Evolutionary conservation across 352 stramenopile species (phyloP).

Genomic region (Phytophthora nicotianae): DNA sequence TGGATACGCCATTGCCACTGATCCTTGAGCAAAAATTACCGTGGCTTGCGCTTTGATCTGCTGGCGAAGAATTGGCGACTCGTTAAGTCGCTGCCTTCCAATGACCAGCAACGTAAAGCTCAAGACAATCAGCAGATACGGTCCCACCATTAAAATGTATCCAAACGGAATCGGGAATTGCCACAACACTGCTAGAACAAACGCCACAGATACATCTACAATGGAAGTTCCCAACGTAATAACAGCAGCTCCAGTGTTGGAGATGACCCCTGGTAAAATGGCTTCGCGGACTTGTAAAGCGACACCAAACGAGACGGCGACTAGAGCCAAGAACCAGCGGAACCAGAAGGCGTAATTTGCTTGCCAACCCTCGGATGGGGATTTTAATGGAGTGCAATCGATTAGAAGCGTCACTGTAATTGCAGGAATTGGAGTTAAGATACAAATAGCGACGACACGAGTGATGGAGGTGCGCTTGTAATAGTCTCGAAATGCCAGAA

Average conservation of each 20-base stretch:
- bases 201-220: constrained; percentile 3
- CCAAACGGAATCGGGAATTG: constrained; percentile 35
- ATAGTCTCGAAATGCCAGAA: constrained; percentile 21
- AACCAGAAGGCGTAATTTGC: constrained; percentile 34
- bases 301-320: constrained; percentile 12
- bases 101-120: constrained; percentile 11
- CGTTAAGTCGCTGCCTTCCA: neutral
- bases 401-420: constrained; percentile 8
- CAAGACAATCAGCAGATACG: constrained; percentile 16
- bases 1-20: constrained; percentile 24
- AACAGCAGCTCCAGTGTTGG: constrained; percentile 1
- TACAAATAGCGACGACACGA: constrained; percentile 8
- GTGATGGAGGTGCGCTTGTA: constrained; percentile 10
- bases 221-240: constrained; percentile 12
- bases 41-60: constrained; percentile 14
- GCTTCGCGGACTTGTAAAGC: constrained; percentile 19
- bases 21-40: constrained; percentile 21
- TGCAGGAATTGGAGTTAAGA: constrained; percentile 10
- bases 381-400: constrained; percentile 7
- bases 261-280: constrained; percentile 13
- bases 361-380: constrained; percentile 10
- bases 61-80: constrained; percentile 6
- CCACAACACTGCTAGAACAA: constrained; percentile 13
- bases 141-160: constrained; percentile 8
- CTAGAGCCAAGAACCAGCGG: constrained; percentile 11